Evolutionary conservation across 2,329 filamentous ascomycete species (phyloP), one percentile per base, ranked within the genome.

Genomic region (Thermothelomyces thermophilus): DNA sequence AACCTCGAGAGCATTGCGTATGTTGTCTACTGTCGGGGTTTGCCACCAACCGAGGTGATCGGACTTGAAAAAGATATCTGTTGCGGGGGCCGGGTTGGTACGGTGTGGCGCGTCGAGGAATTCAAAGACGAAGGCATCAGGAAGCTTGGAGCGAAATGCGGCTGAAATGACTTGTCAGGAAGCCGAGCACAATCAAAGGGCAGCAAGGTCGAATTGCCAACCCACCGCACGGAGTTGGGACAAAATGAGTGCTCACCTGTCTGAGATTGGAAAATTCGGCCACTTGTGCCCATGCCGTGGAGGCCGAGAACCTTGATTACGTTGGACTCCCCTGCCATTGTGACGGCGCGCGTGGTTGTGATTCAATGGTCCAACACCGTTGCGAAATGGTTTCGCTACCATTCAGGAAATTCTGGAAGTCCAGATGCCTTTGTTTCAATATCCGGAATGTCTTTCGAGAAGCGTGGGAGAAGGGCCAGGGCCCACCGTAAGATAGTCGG

Each of bases 201-300:
- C 33, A 35, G 33, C 13, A n/a, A 35, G 7, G 33, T 11, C 13
- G 8, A 35, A 9, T 26, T 5, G 24, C 9, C 5, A 26, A 26
- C 24, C n/a, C n/a, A n/a, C n/a, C n/a, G n/a, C n/a, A n/a, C n/a
- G n/a, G n/a, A n/a, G n/a, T n/a, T n/a, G n/a, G n/a, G n/a, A n/a
- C n/a, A n/a, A n/a, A n/a, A 9, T 5, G 24, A 26, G 24, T 9
- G 9, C 24, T 26, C 16, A 67, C 67, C 62, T 17, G 67, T 67
- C 48, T 70, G 67, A 10, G 65, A 63, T 48, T 59, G 60, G 51
- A 70, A 65, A 42, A 69, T 68, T 17, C 58, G 51, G 54, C 55
- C 67, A 52, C 66, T 68, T 20, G 67, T 68, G 53, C 67, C 67
- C 34, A 62, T 62, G 33, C 67, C 67, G 54, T 70, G 67, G 5